Evolutionary conservation across 768 basidiomycete species (phyloP).

Genomic region (Leucosporidium scottii): DNA sequence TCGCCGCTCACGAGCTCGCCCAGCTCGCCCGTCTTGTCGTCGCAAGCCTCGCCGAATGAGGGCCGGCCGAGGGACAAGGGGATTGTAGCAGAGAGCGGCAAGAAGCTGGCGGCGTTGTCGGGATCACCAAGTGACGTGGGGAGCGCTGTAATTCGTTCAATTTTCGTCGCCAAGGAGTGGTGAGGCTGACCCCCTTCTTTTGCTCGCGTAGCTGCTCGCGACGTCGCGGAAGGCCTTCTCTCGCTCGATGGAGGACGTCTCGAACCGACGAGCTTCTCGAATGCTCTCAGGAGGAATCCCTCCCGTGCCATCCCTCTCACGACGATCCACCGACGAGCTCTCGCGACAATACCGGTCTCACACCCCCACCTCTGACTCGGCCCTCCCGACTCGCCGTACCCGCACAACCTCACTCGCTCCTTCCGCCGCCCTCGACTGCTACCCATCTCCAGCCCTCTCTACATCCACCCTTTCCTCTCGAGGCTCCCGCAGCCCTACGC

Average conservation of each 20-base stretch:
- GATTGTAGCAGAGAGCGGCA: background rate
- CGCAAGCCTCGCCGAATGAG: background rate
- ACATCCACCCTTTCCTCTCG: background rate
- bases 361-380: too few species aligned
- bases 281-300: background rate
- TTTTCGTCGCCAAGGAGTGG: too few species aligned
- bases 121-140: background rate
- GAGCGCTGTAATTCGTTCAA: background rate
- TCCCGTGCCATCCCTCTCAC: background rate
- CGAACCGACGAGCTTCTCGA: background rate
- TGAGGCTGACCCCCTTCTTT: background rate
- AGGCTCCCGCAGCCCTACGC: background rate
- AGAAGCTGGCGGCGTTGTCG: background rate
- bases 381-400: background rate
- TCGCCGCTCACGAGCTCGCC: background rate
- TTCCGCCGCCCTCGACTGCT: background rate
- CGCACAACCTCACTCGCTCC: too few species aligned
- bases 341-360: background rate
- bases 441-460: background rate
- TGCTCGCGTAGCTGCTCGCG: background rate
- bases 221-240: slow-evolving; percentile 3
- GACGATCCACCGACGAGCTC: background rate
- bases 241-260: slow-evolving; percentile 7
- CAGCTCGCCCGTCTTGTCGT: background rate
- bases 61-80: background rate